A percentile compares a stretch with the other conserved stretches of the same genome.
Evolutionary conservation across 768 basidiomycete genomes (phyloP).

Genomic region (Exsudoporus frostii): DNA sequence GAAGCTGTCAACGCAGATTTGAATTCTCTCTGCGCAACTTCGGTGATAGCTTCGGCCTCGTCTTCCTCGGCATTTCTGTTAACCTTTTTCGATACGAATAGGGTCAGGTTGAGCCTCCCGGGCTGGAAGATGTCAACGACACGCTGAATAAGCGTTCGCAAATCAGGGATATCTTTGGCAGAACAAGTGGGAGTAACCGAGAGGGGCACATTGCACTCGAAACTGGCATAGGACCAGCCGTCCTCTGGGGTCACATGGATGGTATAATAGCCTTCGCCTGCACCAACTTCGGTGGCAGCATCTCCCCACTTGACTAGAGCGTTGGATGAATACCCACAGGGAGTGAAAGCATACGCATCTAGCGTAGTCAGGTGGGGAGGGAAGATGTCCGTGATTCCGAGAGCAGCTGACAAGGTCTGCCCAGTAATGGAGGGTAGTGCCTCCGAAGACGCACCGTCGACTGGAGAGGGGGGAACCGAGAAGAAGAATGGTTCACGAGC

Average conservation of each 20-base stretch:
- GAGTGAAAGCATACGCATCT: constrained; percentile 91
- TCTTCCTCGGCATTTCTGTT: constrained; percentile 42
- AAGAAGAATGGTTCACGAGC: constrained; percentile 81
- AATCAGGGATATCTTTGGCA: constrained; percentile 57
- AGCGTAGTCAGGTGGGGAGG: constrained; percentile 74
- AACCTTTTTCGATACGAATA: constrained; percentile 79
- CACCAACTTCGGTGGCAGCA: constrained; percentile 18
- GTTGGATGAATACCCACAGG: constrained; percentile 96
- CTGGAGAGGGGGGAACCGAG: constrained; percentile 40
- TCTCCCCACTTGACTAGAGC: constrained; percentile 70
- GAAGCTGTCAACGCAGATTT: constrained; percentile 52
- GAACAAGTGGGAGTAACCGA: constrained; percentile 29
- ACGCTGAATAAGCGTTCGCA: constrained; percentile 77
- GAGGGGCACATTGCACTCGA: constrained; percentile 96
- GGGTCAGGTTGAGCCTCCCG: constrained; percentile 75
- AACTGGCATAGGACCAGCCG: constrained; percentile 97
- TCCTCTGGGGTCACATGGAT: constrained; percentile 98
- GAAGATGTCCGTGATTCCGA: constrained; percentile 84
- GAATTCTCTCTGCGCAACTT: constrained; percentile 74
- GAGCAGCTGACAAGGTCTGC: constrained; percentile 53
- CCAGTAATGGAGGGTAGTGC: constrained; percentile 25
- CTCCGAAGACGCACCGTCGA: constrained; percentile 47
- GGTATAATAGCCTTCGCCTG: constrained; percentile 91
- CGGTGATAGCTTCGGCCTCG: constrained; percentile 53
- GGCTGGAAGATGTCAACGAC: constrained; percentile 95